Evolutionary conservation across 2,329 filamentous ascomycete species (phyloP).

Genomic region (Microdochium trichocladiopsis): DNA sequence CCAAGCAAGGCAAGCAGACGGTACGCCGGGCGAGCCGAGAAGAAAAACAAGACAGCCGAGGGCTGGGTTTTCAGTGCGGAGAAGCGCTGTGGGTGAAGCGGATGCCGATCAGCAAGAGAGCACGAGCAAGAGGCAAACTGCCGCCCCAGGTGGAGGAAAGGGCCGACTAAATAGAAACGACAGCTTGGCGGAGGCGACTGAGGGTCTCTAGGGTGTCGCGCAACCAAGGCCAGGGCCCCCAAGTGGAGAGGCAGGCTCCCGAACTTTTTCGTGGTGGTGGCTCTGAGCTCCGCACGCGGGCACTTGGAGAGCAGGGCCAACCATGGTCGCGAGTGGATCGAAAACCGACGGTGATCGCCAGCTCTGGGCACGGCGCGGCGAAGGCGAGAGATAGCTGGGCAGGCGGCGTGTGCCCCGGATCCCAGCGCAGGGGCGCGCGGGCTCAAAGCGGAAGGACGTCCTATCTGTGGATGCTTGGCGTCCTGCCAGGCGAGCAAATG

Average conservation of each 20-base stretch:
- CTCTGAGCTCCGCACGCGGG: background rate
- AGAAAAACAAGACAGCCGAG: background rate
- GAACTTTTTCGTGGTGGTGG: background rate
- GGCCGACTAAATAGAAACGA: background rate
- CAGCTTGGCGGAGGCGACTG: background rate
- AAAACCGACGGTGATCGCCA: conserved; percentile 13
- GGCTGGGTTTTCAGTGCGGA: background rate
- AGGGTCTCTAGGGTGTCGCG: background rate
- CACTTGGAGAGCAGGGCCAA: background rate
- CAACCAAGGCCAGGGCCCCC: background rate
- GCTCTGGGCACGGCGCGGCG: conserved; percentile 9
- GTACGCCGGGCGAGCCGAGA: too few species aligned
- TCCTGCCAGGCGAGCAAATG: too few species aligned
- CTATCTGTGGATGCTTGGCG: conserved; percentile 6
- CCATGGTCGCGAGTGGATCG: conserved; percentile 7
- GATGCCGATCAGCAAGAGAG: conserved; percentile 1
- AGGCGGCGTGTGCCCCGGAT: background rate
- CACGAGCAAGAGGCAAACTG: background rate
- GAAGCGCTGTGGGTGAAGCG: background rate
- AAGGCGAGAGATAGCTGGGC: background rate
- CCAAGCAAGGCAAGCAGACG: too few species aligned
- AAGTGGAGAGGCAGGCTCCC: background rate
- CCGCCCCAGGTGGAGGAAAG: background rate
- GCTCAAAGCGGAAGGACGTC: conserved; percentile 22
- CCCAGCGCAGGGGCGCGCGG: background rate